Evolutionary conservation across 495 filamentous ascomycete genomes (phyloP).

Genomic region (Apiosordaria backusii): DNA sequence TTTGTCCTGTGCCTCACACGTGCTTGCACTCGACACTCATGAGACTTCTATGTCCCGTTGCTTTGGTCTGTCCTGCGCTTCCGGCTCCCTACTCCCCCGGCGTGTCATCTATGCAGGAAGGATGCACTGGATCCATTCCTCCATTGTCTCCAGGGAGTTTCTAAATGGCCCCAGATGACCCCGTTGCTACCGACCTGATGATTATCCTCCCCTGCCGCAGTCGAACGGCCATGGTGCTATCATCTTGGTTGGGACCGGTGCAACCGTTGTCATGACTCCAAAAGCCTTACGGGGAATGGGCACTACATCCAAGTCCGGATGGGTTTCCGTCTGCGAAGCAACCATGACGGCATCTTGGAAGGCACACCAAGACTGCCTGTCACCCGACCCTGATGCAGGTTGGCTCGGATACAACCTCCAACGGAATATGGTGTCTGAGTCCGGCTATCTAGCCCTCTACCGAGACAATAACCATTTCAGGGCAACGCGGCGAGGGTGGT

Average conservation of each 20-base stretch:
- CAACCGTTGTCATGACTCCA: not conserved
- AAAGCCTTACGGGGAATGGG: not conserved
- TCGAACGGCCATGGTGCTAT: not conserved
- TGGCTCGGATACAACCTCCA: not conserved
- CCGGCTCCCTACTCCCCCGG: slow-evolving; percentile 1
- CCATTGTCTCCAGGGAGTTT: not conserved
- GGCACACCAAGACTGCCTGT: not conserved
- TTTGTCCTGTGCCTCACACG: not conserved
- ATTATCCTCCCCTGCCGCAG: not conserved
- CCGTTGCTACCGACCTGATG: not conserved
- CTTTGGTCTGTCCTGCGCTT: not conserved
- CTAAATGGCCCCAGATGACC: not conserved
- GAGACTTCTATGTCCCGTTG: not conserved
- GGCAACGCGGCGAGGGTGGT: slow-evolving; percentile 23
- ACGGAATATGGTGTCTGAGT: not conserved
- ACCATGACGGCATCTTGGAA: not conserved
- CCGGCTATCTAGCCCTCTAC: not conserved
- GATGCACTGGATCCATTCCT: not conserved
- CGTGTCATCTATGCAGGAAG: not conserved
- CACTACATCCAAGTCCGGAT: not conserved
- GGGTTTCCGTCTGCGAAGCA: not conserved
- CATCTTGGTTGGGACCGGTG: not conserved
- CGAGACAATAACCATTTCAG: slow-evolving; percentile 7
- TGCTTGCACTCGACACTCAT: not conserved
- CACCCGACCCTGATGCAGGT: not conserved